phyloP scores from a whole-genome alignment of 768 basidiomycete species.

The Tulasnella sp. region DNA sequence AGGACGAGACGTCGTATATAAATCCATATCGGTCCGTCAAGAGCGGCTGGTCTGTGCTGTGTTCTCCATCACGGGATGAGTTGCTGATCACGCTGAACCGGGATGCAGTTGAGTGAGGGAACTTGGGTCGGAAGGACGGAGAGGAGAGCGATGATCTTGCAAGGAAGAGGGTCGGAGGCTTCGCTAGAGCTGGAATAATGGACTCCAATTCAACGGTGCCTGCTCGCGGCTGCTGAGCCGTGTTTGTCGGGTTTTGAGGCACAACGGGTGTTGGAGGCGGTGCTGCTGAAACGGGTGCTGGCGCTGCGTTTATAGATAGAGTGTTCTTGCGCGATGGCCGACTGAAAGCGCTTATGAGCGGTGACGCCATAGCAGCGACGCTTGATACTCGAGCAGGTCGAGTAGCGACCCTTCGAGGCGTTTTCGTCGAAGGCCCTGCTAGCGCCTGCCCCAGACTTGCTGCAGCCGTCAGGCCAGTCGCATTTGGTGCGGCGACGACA shows the following conservation, averaged over 20 bases:
- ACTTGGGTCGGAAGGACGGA: constrained; percentile 67
- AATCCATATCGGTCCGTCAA: constrained; percentile 88
- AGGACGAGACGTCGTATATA: constrained; percentile 79
- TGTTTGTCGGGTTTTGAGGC: neutral
- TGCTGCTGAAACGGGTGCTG: neutral
- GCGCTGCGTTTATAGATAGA: neutral
- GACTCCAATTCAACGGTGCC: constrained; percentile 48
- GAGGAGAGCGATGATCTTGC: constrained; percentile 70
- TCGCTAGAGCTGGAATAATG: constrained; percentile 73
- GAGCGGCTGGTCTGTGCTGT: constrained; percentile 29
- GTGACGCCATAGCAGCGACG: constrained; percentile 16
- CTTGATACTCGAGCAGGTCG: neutral
- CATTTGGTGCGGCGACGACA: neutral
- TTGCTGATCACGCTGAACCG: constrained; percentile 23
- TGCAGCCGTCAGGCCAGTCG: constrained; percentile 42
- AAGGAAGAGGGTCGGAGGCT: constrained; percentile 81
- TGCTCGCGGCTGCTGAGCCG: neutral
- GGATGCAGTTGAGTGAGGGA: constrained; percentile 47
- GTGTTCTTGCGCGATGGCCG: neutral
- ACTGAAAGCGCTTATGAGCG: constrained; percentile 13
- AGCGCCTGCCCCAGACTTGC: constrained; percentile 30
- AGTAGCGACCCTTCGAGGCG: neutral
- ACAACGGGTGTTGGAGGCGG: neutral
- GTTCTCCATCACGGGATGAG: neutral
- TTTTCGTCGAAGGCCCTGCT: constrained; percentile 37